Conservation (phyloP, 2,329 filamentous ascomycete species). For the Lomentospora prolificans region DNA sequence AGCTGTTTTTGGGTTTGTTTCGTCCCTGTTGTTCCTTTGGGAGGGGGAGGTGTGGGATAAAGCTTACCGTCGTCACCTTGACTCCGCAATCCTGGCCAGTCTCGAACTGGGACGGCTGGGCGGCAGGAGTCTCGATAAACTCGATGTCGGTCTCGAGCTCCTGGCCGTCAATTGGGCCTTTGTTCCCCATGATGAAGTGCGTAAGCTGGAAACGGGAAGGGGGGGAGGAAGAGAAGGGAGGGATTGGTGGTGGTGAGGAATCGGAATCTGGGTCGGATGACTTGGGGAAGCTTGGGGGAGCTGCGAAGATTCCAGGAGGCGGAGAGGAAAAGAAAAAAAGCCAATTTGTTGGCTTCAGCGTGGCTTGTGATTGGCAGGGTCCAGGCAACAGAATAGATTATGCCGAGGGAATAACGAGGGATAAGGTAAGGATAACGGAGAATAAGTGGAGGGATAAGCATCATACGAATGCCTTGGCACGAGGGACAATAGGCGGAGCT, state of each 20-base stretch:
- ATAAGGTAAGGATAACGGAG: not conserved
- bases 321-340: not conserved
- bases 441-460: no score
- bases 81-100: slow-evolving; percentile 53
- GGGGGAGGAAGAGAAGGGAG: not conserved
- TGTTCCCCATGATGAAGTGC: slow-evolving; percentile 10
- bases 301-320: not conserved
- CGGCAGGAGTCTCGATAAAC: slow-evolving; percentile 31
- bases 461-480: no score
- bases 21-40: no score
- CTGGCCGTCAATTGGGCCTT: not conserved
- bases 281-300: not conserved
- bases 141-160: slow-evolving; percentile 27
- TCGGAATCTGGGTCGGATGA: not conserved
- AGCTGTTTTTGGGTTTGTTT: no score
- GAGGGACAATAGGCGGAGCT: no score
- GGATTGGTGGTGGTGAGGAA: not conserved
- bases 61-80: slow-evolving; percentile 30
- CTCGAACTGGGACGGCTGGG: slow-evolving; percentile 49
- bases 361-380: not conserved
- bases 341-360: slow-evolving; percentile 1
- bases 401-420: not conserved
- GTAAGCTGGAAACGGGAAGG: not conserved
- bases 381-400: not conserved
- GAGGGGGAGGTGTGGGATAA: no score